phyloP scores from a whole-genome alignment of 805 yeast genomes.

The Metschnikowia koreensis region DNA sequence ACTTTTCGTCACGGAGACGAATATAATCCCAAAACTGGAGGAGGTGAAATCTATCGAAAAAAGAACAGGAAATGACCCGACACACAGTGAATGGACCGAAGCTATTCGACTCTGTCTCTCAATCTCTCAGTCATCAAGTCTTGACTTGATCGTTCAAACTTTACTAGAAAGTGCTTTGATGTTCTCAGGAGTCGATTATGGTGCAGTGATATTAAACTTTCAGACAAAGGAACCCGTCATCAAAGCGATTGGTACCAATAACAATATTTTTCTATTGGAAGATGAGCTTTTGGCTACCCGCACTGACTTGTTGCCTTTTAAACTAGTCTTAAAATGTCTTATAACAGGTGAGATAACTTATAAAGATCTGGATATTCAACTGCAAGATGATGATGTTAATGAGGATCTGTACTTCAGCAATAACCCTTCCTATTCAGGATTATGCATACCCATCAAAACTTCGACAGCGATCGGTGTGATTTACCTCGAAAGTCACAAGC shows the following conservation, averaged over 20 bases:
- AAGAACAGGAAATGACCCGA: slow-evolving; percentile 3
- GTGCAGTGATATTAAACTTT: slow-evolving; percentile 27
- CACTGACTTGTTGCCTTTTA: slow-evolving; percentile 44
- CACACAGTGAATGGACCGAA: slow-evolving; percentile 22
- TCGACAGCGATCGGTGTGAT: slow-evolving; percentile 44
- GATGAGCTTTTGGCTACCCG: slow-evolving; percentile 38
- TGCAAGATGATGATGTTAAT: slow-evolving; percentile 27
- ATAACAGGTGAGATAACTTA: slow-evolving; percentile 36
- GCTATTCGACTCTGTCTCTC: slow-evolving; percentile 48
- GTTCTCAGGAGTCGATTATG: slow-evolving; percentile 35
- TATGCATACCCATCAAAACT: slow-evolving; percentile 47
- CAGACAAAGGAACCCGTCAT: slow-evolving; percentile 24
- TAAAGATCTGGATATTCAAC: slow-evolving; percentile 30
- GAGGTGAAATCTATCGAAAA: slow-evolving; percentile 2
- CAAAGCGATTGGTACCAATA: slow-evolving; percentile 29
- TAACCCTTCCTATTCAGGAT: slow-evolving; percentile 32
- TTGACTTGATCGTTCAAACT: slow-evolving; percentile 34
- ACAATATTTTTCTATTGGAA: slow-evolving; percentile 23
- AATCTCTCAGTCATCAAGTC: slow-evolving; percentile 46
- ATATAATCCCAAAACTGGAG: slow-evolving; percentile 6
- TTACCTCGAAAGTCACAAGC: slow-evolving; percentile 35
- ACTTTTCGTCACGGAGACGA: slow-evolving; percentile 1
- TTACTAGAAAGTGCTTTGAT: slow-evolving; percentile 39
- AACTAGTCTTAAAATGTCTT: slow-evolving; percentile 38
- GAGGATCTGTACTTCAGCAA: slow-evolving; percentile 42